Evolutionary conservation across 768 basidiomycete species (phyloP), one percentile per base, ranked within the genome.

Genomic region (Hericium coralloides): DNA sequence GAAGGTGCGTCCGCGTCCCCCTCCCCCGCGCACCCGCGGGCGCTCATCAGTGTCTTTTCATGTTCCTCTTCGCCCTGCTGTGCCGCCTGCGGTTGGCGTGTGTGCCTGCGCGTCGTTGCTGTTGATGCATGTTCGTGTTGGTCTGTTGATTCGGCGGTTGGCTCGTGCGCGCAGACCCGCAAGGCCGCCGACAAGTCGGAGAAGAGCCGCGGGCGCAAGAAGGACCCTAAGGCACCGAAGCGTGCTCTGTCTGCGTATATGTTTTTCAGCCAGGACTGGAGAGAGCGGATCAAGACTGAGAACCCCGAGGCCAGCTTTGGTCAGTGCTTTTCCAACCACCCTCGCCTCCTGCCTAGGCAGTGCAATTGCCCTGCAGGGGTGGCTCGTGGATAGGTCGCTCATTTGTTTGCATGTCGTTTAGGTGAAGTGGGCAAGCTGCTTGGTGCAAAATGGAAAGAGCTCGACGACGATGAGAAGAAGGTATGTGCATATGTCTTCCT

Each of bases 241-340:
- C 84, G 94, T 55, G 89, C 92, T 0, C 79, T 97, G 49, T 97
- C 94, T 31, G 93, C 95, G 41, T 98, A 97, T 77, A 97, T 98
- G 95, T 94, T 94, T 87, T 98, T 98, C 80, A 86, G 84, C 65
- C 90, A 94, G 71, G 95, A 93, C 72, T 89, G 92, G 90, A 82
- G 95, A 68, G 89, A 95, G 73, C 83, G 89, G 69, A 90, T 98
- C 80, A 95, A 95, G 84, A 68, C 82, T 57, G 93, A 97, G 76
- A 95, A 98, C 76, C 95, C 95, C 51, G 92, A 94, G 58, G 93
- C 92, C 26, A 80, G 87, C 56, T 98, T 98, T 67, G 95, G 94
- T 89, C 63, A 62, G 79, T 61, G 31, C 59, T 18, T 15, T 26
- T 49, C 31, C 31, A 31, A 6, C 31, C 10, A 31, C 31, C 31